A percentile compares a stretch with the other conserved stretches of the same genome.
Evolutionary conservation across 768 basidiomycete genomes (phyloP).

Genomic region (Ramaria rubella): DNA sequence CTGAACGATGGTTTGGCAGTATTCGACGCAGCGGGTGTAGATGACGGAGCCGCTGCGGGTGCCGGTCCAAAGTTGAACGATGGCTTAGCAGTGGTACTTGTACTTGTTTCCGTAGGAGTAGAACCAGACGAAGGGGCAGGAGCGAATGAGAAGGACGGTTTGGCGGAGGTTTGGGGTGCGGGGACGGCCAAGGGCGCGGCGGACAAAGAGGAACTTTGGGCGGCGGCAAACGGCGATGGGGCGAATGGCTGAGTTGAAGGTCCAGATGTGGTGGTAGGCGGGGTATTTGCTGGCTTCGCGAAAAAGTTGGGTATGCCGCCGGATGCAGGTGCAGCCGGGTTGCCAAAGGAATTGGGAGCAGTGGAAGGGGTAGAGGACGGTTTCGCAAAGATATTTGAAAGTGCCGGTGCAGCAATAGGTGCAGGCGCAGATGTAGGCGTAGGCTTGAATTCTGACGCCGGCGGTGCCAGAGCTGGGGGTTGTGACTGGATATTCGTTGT

Average conservation of each 20-base stretch:
- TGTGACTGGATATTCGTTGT: constrained; percentile 14
- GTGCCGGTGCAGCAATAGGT: background rate
- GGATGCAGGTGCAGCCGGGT: background rate
- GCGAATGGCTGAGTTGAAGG: background rate
- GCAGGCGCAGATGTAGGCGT: background rate
- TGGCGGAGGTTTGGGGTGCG: constrained; percentile 13
- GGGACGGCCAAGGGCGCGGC: constrained; percentile 11
- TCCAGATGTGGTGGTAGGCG: background rate
- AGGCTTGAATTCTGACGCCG: background rate
- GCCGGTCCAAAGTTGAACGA: background rate
- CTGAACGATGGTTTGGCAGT: background rate
- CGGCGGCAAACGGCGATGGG: background rate
- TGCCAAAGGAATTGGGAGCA: constrained; percentile 10
- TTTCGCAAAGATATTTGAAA: background rate
- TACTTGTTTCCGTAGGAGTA: constrained; percentile 1
- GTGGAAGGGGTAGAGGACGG: constrained; percentile 8
- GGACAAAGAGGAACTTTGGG: background rate
- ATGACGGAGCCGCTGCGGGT: background rate
- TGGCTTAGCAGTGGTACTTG: background rate
- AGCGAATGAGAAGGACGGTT: constrained; percentile 11
- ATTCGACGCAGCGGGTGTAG: background rate
- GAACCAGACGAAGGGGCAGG: constrained; percentile 8
- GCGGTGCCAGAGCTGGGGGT: constrained; percentile 5
- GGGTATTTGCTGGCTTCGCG: background rate
- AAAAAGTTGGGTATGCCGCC: constrained; percentile 2